These are phyloP conservation scores for Chaetoceros tenuissimus DNA, from an alignment of 108 stramenopile genomes.

Conservation along the genomic window DNA sequence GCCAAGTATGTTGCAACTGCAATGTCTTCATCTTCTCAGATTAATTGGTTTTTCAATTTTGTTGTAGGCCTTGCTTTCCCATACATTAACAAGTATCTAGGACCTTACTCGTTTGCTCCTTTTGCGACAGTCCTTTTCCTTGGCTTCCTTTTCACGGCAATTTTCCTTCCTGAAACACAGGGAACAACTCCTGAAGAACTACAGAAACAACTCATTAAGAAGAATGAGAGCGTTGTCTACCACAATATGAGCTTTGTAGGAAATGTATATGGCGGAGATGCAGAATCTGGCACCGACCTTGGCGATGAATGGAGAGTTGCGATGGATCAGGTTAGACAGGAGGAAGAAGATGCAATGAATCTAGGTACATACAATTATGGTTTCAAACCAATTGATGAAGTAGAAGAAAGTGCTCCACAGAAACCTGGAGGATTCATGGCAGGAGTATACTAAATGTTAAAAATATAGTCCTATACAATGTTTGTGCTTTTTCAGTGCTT, in stretches of 20 bases:
- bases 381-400: constrained; percentile 36
- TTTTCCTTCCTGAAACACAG: constrained; percentile 77
- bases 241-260: constrained; percentile 48
- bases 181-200: constrained; percentile 73
- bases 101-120: constrained; percentile 72
- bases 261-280: constrained; percentile 3
- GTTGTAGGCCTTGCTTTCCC: constrained; percentile 88
- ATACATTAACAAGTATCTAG: constrained; percentile 57
- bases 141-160: constrained; percentile 47
- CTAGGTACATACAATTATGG: constrained; percentile 56
- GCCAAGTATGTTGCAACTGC: constrained; percentile 87
- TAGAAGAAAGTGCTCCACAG: background rate
- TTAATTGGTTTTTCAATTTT: constrained; percentile 94
- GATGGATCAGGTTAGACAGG: constrained; percentile 74
- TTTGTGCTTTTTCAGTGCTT: no score
- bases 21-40: constrained; percentile 65
- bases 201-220: constrained; percentile 52
- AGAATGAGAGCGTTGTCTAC: constrained; percentile 58
- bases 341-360: constrained; percentile 66
- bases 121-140: constrained; percentile 65
- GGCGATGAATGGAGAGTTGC: constrained; percentile 76
- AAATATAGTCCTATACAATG: no score
- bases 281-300: constrained; percentile 38
- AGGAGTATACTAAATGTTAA: background rate
- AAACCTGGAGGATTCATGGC: background rate